Evolutionary conservation across 192 early-diverging fungal genomes (phyloP).

Genomic region (Kickxella alabastrina): DNA sequence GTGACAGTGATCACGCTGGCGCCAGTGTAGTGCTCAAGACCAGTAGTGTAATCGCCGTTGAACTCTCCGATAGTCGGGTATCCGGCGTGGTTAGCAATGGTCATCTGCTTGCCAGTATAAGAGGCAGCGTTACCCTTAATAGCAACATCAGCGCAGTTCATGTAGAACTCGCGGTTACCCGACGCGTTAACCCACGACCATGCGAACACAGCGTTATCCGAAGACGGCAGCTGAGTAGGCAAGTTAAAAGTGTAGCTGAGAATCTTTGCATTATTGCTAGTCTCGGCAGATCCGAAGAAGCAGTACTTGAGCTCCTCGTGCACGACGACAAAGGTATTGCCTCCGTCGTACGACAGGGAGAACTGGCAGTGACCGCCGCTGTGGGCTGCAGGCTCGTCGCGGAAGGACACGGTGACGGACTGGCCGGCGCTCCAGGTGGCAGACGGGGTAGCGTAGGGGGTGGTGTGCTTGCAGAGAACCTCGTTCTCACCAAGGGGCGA

Average conservation of each 20-base stretch:
- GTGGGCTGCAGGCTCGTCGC: constrained; percentile 39
- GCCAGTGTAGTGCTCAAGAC: constrained; percentile 25
- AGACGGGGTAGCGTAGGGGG: constrained; percentile 22
- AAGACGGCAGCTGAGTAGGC: constrained; percentile 32
- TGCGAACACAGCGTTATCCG: constrained; percentile 47
- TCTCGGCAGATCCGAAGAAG: constrained; percentile 20
- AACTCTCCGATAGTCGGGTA: constrained; percentile 57
- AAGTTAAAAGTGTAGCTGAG: constrained; percentile 34
- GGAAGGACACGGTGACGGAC: constrained; percentile 38
- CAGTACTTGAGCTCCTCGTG: constrained; percentile 51
- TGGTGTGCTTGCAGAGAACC: constrained; percentile 43
- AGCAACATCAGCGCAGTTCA: constrained; percentile 70
- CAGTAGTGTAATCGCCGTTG: constrained; percentile 29
- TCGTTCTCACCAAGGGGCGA: constrained; percentile 27
- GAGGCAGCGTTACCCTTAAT: constrained; percentile 42
- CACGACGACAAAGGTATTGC: constrained; percentile 53
- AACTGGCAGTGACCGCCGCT: constrained; percentile 61
- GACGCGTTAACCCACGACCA: constrained; percentile 74
- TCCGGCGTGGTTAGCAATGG: constrained; percentile 55
- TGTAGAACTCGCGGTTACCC: constrained; percentile 71
- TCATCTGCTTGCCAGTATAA: constrained; percentile 52
- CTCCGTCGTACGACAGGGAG: constrained; percentile 57
- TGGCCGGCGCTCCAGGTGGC: constrained; percentile 51
- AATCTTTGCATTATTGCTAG: constrained; percentile 9
- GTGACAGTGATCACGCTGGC: constrained; percentile 33